Evolutionary conservation across 768 basidiomycete genomes (phyloP), one percentile per base, ranked within the genome.

Genomic region (Leucocoprinus birnbaumii): DNA sequence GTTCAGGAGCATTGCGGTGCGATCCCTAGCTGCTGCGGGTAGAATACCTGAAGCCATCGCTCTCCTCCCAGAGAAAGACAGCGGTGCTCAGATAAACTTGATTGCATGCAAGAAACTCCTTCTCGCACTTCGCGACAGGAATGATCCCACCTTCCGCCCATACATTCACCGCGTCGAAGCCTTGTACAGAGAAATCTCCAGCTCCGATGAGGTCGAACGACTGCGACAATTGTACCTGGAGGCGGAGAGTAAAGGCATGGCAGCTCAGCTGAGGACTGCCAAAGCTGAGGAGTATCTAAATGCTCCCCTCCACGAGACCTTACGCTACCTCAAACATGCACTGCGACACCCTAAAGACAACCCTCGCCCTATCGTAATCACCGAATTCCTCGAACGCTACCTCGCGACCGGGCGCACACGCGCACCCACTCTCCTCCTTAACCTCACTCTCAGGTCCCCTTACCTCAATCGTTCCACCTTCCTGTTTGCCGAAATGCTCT

Each of bases 401-500:
- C 56, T 68, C 3, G 57, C 65, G 3, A 64, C 67, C 2, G 75
- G 72, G 0, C 66, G 73, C 22, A 69, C 63, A 6, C 60, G 59
- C 3, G 74, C 71, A 0, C 60, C 78, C 5, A 57, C 59, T 6
- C 56, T 70, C 10, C 64, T 80, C 6, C 67, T 74, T 37, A 63
- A 66, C 19, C 60, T 66, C 18, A 70, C 66, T 7, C 58, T 70
- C 34, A 62, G 64, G 9, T 46, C 53, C 16, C 58, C 61, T 43
- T 61, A 59, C 42, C 49, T 48, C 22, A 53, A 56, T 14, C 61
- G 66, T 22, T 58, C 63, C n/a, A 56, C 59, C 13, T 73, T 73
- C 45, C 45, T 76, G 16, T 68, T 74, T 43, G 72, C 73, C 1
- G 76, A 80, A 59, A 76, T 80, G 75, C 58, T 75, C 14, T 73